Percentiles rank a stretch among this genome's conserved stretches.
These are phyloP conservation scores for Heimioporus punctisporus DNA, from an alignment of 1,284 basidiomycete species.

Conservation along the genomic window DNA sequence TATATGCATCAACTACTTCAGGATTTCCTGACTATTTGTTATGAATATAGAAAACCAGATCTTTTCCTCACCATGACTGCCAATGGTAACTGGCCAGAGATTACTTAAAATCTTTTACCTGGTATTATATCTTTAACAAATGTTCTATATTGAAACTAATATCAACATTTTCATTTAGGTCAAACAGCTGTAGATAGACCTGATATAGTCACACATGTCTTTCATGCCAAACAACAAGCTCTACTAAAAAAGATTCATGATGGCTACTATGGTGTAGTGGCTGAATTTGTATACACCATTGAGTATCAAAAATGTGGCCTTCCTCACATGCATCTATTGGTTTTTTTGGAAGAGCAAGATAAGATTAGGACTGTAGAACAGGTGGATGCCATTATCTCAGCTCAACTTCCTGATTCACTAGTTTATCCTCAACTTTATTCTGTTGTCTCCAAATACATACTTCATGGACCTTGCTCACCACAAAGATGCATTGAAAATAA, in stretches of 20 bases:
- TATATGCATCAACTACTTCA: conserved; percentile 9
- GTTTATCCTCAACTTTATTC: background rate
- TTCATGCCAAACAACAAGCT: conserved; percentile 41
- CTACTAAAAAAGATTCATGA: conserved; percentile 30
- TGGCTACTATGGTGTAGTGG: conserved; percentile 10
- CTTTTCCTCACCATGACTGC: conserved; percentile 18
- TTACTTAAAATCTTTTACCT: conserved; percentile 37
- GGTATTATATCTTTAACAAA: background rate
- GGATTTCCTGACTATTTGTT: conserved; percentile 10
- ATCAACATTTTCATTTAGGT: background rate
- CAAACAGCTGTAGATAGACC: conserved; percentile 44
- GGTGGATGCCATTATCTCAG: conserved; percentile 7
- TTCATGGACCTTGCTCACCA: conserved; percentile 10
- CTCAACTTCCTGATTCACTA: conserved; percentile 1
- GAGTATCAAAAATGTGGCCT: conserved; percentile 16
- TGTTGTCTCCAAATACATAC: conserved; percentile 6
- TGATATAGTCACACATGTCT: conserved; percentile 47
- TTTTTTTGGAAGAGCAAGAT: conserved; percentile 8
- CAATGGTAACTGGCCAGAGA: conserved; percentile 49
- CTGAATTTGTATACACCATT: conserved; percentile 14
- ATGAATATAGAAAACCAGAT: conserved; percentile 7
- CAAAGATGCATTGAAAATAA: conserved; percentile 8
- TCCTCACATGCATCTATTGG: conserved; percentile 35
- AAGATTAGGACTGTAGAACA: conserved; percentile 3
- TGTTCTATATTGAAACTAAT: background rate